Conservation (phyloP, 2,329 filamentous ascomycete species). For the Aspergillus pseudoviridinutans region DNA sequence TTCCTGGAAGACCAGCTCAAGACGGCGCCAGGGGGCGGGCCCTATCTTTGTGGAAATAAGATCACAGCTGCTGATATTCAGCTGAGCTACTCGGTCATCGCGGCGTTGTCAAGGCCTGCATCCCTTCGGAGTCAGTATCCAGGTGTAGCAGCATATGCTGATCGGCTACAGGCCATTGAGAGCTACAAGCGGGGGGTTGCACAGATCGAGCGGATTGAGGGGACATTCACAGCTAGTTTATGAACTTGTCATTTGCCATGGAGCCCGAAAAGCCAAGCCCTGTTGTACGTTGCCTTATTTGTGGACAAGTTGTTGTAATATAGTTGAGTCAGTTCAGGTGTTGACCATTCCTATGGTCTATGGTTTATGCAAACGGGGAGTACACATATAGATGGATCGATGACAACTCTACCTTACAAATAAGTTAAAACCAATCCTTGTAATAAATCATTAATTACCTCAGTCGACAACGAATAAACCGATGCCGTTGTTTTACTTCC, state of each 20-base stretch:
- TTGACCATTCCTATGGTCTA: neutral
- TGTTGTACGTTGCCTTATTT: too few relatives aligned
- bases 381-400: neutral
- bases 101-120: constrained; percentile 28
- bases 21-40: constrained; percentile 36
- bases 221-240: neutral
- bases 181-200: neutral
- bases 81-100: constrained; percentile 45
- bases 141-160: neutral
- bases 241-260: neutral
- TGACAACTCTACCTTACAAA: neutral
- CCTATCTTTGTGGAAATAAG: constrained; percentile 41
- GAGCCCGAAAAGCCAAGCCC: too few relatives aligned
- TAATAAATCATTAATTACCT: too few relatives aligned
- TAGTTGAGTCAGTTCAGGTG: neutral
- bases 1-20: constrained; percentile 45
- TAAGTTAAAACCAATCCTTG: too few relatives aligned
- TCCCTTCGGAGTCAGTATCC: neutral
- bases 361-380: neutral
- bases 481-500: neutral
- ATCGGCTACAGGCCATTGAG: neutral
- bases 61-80: constrained; percentile 46
- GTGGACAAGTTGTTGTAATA: too few relatives aligned
- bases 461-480: too few relatives aligned
- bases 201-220: neutral